phyloP scores from a whole-genome alignment of 2,329 filamentous ascomycete genomes.

The Cercospora sp. region DNA sequence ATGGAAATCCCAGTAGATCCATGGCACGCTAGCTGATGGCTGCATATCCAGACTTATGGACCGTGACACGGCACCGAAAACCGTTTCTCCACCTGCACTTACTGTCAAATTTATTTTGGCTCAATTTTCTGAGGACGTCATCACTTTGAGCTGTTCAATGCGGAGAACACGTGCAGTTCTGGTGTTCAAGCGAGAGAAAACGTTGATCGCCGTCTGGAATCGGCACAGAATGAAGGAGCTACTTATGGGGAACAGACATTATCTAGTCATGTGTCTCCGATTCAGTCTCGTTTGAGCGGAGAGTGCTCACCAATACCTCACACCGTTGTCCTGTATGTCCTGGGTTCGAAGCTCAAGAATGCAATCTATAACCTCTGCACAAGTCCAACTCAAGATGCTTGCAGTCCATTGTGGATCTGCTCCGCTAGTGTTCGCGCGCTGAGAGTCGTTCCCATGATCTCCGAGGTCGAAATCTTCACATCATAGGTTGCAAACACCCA shows the following conservation, averaged over 20 bases:
- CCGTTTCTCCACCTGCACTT: background rate
- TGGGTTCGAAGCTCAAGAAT: background rate
- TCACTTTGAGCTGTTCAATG: background rate
- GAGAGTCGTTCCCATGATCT: background rate
- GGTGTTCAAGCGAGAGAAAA: background rate
- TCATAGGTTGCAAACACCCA: background rate
- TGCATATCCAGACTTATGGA: conserved; percentile 1
- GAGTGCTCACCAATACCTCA: background rate
- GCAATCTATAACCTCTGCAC: background rate
- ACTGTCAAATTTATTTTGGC: background rate
- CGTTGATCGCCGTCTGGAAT: background rate
- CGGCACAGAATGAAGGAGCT: background rate
- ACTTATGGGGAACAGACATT: background rate
- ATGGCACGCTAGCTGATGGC: background rate
- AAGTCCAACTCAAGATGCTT: background rate
- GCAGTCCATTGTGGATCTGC: background rate
- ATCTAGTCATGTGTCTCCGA: background rate
- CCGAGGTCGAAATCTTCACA: background rate
- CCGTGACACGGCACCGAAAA: background rate
- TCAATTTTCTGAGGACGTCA: background rate
- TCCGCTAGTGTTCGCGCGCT: background rate
- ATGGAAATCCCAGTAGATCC: background rate
- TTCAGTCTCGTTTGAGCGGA: background rate
- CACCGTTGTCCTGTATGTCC: background rate
- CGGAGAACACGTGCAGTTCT: background rate